Percentiles rank a stretch among this genome's conserved stretches.
Evolutionary conservation across 768 basidiomycete species (phyloP).

Genomic region (Hygrophorus pudorinus): DNA sequence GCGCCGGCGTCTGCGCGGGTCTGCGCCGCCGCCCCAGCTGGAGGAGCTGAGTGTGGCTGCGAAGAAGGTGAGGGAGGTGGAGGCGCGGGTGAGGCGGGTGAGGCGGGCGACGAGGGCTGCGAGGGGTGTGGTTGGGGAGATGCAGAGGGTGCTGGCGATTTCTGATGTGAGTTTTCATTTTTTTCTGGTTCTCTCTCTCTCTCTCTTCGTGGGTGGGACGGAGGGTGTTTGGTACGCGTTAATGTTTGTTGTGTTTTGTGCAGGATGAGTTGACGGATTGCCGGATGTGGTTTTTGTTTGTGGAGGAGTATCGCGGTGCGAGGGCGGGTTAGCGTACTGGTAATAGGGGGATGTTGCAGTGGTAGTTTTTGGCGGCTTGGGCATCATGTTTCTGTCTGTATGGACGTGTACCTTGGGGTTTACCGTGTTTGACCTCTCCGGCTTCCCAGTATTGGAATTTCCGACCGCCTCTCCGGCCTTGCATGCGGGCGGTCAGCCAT

Average conservation of each 20-base stretch:
- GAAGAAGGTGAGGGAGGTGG: background rate
- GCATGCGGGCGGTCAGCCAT: too few relatives aligned
- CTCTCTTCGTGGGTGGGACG: background rate
- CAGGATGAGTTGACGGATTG: conserved; percentile 2
- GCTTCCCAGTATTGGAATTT: too few relatives aligned
- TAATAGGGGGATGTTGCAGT: too few relatives aligned
- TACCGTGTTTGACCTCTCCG: too few relatives aligned
- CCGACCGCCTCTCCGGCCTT: too few relatives aligned
- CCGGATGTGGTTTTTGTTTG: background rate
- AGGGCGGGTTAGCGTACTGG: too few relatives aligned
- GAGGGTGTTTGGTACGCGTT: background rate
- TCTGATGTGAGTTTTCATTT: background rate
- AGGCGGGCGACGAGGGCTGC: background rate
- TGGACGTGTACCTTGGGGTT: too few relatives aligned
- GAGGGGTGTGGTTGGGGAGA: background rate
- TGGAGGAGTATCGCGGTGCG: too few relatives aligned
- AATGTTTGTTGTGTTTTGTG: background rate
- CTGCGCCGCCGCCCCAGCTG: background rate
- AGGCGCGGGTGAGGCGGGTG: background rate
- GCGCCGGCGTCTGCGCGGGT: background rate
- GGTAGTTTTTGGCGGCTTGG: too few relatives aligned
- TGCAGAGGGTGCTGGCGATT: background rate
- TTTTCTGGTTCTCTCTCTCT: too few relatives aligned
- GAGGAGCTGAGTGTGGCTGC: background rate
- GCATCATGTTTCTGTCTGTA: too few relatives aligned